Percentiles rank a stretch among this genome's conserved stretches.
Conservation (phyloP, 2,329 filamentous ascomycete genomes). For the Penicillium glabrum region DNA sequence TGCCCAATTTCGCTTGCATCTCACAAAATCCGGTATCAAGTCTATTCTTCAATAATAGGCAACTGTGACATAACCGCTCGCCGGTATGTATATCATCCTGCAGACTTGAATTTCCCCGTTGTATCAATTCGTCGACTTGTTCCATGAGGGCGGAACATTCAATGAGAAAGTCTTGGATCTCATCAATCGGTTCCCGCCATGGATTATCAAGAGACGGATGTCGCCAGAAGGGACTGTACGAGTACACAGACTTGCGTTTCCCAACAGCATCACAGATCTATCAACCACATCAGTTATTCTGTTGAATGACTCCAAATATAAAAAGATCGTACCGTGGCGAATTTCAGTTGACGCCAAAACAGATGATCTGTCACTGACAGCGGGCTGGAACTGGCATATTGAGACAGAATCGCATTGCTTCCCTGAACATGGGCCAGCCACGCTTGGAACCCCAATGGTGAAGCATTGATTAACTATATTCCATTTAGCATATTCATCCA, state of each 20-base stretch:
- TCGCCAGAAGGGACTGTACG: constrained; percentile 11
- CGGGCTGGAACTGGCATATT: constrained; percentile 5
- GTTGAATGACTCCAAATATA: neutral
- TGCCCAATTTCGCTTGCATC: constrained; percentile 18
- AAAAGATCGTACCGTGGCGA: constrained; percentile 13
- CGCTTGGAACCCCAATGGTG: constrained; percentile 18
- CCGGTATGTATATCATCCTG: constrained; percentile 1
- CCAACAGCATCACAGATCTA: constrained; percentile 16
- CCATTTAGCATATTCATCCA: neutral
- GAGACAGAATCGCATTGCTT: constrained; percentile 17
- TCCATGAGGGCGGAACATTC: constrained; percentile 19
- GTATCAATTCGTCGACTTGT: constrained; percentile 12
- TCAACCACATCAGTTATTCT: neutral
- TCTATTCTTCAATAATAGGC: constrained; percentile 11
- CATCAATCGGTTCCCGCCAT: constrained; percentile 16
- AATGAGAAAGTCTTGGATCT: constrained; percentile 16
- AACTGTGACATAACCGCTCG: constrained; percentile 9
- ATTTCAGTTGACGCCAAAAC: constrained; percentile 22
- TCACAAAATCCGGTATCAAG: constrained; percentile 10
- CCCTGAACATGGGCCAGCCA: constrained; percentile 25
- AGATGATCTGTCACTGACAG: constrained; percentile 11
- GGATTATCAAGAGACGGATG: neutral
- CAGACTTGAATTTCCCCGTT: neutral
- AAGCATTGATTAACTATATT: constrained; percentile 19
- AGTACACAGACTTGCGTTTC: constrained; percentile 15